Base-by-base conservation (phyloP, 1,139 yeast species). In the Debaryomyces udenii region DNA sequence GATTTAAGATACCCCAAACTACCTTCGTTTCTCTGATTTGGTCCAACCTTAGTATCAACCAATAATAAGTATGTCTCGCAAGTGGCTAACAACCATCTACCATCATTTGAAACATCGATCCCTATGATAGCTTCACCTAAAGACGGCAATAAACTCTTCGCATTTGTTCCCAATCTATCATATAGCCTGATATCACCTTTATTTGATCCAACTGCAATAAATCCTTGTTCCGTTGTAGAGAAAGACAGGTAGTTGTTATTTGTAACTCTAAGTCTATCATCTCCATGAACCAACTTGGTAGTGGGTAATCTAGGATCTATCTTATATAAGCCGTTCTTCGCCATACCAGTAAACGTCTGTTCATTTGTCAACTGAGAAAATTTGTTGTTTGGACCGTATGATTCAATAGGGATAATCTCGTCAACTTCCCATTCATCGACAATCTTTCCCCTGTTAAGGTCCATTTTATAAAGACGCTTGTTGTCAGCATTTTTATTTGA, bases 11-110 rank as follows among this genome's bases (percentile, higher is more conserved):
- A 89, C 2, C 94, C 96, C 18, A 80, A 64, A 31, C 62, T 56
- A 7, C 89, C 89, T 3, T 70, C 72, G 55, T 84, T 73, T 53
- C 70, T 76, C 47, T 66, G 70, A 20, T 88, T 93, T 4, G 70
- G 74, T 42, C 79, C 79, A 43, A 86, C 81, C 27, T 73, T 68
- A 7, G 81, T 69, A 59, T 88, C 94, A 47, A 87, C 71, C 37
- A 90, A 71, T 42, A 89, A 66, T 44, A 89, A 64, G 55, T 86
- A 86, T 1, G 80, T 76, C 51, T 74, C 69, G 66, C 93, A 86
- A 0, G 96, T 89, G 1, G 90, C 94, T 46, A 90, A 66, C 31
- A 89, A 55, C 87, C 91, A 89, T 53, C 79, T 72, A 42, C 96
- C 96, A 57, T 86, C 94, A 17, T 84, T 80, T 5, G 95, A 81